A percentile compares a stretch with the other conserved stretches of the same genome.
Evolutionary conservation across 208 protist genomes (phyloP).

Genomic region (Crithidia acanthocephali): DNA sequence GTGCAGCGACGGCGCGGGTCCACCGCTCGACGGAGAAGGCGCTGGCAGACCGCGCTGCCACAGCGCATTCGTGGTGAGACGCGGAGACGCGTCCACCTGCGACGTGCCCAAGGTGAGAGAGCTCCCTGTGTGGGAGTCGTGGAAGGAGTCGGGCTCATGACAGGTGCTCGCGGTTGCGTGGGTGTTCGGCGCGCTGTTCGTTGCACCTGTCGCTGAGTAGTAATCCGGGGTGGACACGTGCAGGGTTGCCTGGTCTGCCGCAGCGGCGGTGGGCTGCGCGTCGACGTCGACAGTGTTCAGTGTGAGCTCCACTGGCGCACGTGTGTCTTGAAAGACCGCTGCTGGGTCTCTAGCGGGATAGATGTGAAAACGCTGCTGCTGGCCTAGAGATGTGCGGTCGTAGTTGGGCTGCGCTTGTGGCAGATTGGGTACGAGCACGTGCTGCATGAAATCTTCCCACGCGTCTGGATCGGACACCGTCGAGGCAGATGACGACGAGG

Average conservation of each 20-base stretch:
- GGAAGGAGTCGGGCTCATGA: neutral
- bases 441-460: constrained; percentile 31
- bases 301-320: neutral
- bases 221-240: constrained; percentile 20
- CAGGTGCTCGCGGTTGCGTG: neutral
- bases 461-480: constrained; percentile 31
- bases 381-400: too few relatives aligned
- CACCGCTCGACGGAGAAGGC: neutral
- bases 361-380: neutral
- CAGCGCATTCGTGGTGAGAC: constrained; percentile 28
- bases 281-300: constrained; percentile 29
- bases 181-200: too few relatives aligned
- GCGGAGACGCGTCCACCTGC: constrained; percentile 21
- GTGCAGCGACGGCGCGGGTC: too few relatives aligned
- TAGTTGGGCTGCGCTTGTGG: neutral
- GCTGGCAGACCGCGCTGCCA: constrained; percentile 7
- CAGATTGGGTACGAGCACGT: neutral
- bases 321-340: neutral
- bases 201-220: constrained; percentile 5
- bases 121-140: neutral
- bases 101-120: neutral
- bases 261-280: neutral
- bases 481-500: constrained; percentile 19
- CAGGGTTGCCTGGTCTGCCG: neutral
- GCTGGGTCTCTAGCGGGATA: neutral